phyloP scores from a whole-genome alignment of 371 early-diverging fungal species.

The Mucor lusitanicus region DNA sequence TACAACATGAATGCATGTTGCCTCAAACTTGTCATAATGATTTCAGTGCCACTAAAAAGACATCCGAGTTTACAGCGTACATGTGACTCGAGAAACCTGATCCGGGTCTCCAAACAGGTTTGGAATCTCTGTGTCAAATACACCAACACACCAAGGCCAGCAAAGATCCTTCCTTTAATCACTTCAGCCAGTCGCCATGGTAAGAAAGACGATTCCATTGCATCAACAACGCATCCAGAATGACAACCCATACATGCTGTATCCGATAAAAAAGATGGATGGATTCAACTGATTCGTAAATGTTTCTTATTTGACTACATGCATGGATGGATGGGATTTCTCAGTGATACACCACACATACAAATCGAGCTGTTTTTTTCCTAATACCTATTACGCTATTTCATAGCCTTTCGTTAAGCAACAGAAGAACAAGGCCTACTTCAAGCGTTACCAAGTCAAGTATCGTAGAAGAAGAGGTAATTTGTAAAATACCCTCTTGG shows the following conservation, averaged over 20 bases:
- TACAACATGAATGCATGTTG: neutral
- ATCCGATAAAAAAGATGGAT: neutral
- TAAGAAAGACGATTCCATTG: slow-evolving; percentile 7
- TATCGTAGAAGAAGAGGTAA: slow-evolving; percentile 96
- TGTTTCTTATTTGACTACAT: neutral
- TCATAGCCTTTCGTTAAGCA: slow-evolving; percentile 48
- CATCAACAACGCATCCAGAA: neutral
- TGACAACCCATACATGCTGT: neutral
- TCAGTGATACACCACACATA: neutral
- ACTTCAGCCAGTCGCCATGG: slow-evolving; percentile 31
- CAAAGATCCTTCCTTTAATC: slow-evolving; percentile 28
- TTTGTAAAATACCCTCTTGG: no score
- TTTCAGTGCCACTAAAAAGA: neutral
- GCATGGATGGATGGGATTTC: slow-evolving; percentile 20
- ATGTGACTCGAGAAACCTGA: neutral
- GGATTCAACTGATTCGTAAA: neutral
- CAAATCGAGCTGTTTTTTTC: neutral
- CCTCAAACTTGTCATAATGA: neutral
- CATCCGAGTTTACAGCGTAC: neutral
- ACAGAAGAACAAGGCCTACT: slow-evolving; percentile 84
- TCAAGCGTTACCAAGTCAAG: slow-evolving; percentile 99
- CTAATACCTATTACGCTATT: neutral
- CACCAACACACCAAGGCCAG: neutral
- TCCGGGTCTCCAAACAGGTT: neutral
- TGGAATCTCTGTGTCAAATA: neutral